These are phyloP conservation scores for Trichoderma virens DNA, from an alignment of 495 filamentous ascomycete genomes.

Conservation along the genomic window DNA sequence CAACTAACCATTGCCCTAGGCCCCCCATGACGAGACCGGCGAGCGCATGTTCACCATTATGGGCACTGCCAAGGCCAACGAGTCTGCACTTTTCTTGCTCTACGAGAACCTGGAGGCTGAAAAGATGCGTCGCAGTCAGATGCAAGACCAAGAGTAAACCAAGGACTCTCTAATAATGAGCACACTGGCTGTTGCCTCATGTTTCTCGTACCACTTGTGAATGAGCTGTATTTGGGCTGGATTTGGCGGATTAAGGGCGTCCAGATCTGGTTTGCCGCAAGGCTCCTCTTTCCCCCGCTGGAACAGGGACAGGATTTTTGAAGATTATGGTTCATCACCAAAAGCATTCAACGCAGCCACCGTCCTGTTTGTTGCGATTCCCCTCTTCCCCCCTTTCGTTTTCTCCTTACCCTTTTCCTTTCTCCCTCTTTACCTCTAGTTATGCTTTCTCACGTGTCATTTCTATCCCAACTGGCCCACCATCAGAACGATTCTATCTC, in stretches of 20 bases:
- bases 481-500: constrained; percentile 4
- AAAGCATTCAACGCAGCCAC: constrained; percentile 8
- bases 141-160: constrained; percentile 56
- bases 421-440: constrained; percentile 8
- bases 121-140: constrained; percentile 89
- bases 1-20: constrained; percentile 24
- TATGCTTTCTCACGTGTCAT: constrained; percentile 11
- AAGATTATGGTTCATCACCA: constrained; percentile 6
- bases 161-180: constrained; percentile 12
- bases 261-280: constrained; percentile 55
- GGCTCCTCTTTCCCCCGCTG: constrained; percentile 37
- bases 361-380: not conserved
- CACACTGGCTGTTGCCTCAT: constrained; percentile 12
- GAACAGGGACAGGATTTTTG: constrained; percentile 2
- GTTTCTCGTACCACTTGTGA: constrained; percentile 24
- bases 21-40: constrained; percentile 91
- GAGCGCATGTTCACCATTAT: constrained; percentile 99
- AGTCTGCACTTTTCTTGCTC: constrained; percentile 88
- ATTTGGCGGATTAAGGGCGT: constrained; percentile 32
- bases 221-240: constrained; percentile 35
- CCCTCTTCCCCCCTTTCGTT: not conserved
- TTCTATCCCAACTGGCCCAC: not conserved
- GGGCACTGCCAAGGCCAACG: constrained; percentile 82
- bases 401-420: constrained; percentile 1
- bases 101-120: constrained; percentile 99